Conservation (phyloP, 2,329 filamentous ascomycete genomes). For the Bipolaris cookei region DNA sequence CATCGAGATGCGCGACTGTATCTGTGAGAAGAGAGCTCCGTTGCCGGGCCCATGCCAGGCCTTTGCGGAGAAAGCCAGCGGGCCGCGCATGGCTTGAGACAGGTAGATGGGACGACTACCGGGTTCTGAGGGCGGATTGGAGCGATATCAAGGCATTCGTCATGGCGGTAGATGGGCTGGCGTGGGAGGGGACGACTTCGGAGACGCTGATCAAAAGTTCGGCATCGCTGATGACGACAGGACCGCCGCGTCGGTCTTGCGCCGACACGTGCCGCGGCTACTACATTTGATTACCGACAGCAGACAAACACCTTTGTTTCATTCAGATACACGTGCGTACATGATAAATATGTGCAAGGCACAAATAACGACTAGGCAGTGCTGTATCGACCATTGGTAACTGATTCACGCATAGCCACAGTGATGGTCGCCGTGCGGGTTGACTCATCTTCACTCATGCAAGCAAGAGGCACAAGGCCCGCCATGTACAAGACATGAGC, state of each 20-base stretch:
- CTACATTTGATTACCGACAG: neutral
- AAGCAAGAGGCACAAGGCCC: neutral
- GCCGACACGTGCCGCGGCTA: slow-evolving; percentile 32
- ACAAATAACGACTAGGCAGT: neutral
- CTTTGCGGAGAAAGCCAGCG: slow-evolving; percentile 39
- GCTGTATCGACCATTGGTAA: neutral
- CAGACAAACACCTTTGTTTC: neutral
- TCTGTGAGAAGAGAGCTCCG: slow-evolving; percentile 43
- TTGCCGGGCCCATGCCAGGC: slow-evolving; percentile 45
- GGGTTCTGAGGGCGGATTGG: slow-evolving; percentile 19
- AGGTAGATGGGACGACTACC: slow-evolving; percentile 36
- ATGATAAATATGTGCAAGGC: neutral
- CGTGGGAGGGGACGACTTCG: slow-evolving; percentile 22
- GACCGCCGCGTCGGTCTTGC: slow-evolving; percentile 20
- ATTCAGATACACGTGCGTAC: neutral
- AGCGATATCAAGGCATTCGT: slow-evolving; percentile 27
- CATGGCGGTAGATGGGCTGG: slow-evolving; percentile 29
- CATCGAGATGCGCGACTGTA: slow-evolving; percentile 35
- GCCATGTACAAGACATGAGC: neutral
- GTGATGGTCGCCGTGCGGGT: neutral
- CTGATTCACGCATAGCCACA: neutral
- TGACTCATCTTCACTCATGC: slow-evolving; percentile 15
- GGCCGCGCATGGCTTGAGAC: slow-evolving; percentile 44
- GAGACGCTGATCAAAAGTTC: slow-evolving; percentile 33
- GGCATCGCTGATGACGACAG: slow-evolving; percentile 41